Base-by-base conservation (phyloP, 2,329 filamentous ascomycete species). In the Hymenoscyphus scutula region DNA sequence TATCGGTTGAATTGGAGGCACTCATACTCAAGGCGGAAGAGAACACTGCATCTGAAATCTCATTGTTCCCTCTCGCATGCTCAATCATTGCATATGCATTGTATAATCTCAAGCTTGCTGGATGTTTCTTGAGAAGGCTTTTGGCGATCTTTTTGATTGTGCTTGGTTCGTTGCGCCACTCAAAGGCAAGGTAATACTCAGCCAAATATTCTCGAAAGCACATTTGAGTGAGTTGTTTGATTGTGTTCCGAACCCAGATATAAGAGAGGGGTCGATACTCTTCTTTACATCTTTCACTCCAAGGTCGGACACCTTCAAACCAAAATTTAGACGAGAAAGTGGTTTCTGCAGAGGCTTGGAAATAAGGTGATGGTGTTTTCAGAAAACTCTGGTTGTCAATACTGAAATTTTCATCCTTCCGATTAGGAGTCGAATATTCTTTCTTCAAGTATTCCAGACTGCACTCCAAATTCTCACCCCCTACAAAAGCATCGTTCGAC, bases 31-130 rank as follows among this genome's bases (percentile, higher is more conserved):
- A 78, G 1, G 91, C 88, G 1, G 89, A 88, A 1, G 80, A 74
- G 69, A 94, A 83, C 0, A 95, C 86, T 58, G 84, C 86, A 25
- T 80, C 77, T 4, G 89, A 87, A 55, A 85, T 78, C 0, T 84
- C 79, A 1, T 72, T 68, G 27, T 89, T 87, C 0, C 81, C 84
- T 32, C 81, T 82, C 1, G 79, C 78, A 67, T 77, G 81, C 74
- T 96, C 91, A 3, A 92, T 84, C 15, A 91, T 76, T 0, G 89
- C 91, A 71, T 94, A 96, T 0, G 87, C 85, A 68, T 92, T 89
- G 75, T 96, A 97, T 0, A 97, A 78, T 15, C 80, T 78, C 2
- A 90, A 74, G 68, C 86, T 89, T 0, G 84, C 80, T 0, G 87
- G 80, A 61, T 85, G 83, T 56, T 81, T 81, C 71, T 90, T 94